Percentiles rank a stretch among this genome's conserved stretches.
Conservation (phyloP, 1,284 basidiomycete genomes). For the Bjerkandera adusta region DNA sequence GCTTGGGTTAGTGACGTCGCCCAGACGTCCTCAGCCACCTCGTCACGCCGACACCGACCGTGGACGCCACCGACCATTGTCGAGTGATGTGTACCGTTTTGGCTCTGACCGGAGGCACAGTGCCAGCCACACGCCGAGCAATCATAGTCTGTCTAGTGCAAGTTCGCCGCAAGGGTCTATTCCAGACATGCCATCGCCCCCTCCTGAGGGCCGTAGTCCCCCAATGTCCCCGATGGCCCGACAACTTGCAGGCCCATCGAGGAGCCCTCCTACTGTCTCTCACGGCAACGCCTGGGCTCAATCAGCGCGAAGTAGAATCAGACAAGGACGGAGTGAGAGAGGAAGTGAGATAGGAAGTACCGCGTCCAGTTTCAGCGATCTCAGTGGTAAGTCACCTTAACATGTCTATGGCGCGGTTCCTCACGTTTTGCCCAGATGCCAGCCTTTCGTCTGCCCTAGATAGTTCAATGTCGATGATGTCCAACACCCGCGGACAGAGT, state of each 20-base stretch:
- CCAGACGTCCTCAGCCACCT: conserved; percentile 22
- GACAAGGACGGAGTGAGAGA: conserved; percentile 22
- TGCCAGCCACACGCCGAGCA: conserved; percentile 28
- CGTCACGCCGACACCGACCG: conserved; percentile 38
- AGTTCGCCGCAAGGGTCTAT: conserved; percentile 74
- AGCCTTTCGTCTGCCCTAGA: conserved; percentile 74
- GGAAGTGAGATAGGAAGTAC: conserved; percentile 60
- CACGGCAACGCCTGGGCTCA: conserved; percentile 45
- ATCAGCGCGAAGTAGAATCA: conserved; percentile 29
- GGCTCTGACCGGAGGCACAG: conserved; percentile 13
- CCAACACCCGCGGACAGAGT: conserved; percentile 54
- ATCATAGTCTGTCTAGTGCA: conserved; percentile 68
- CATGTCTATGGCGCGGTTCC: no score
- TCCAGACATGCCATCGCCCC: conserved; percentile 72
- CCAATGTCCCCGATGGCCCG: conserved; percentile 45
- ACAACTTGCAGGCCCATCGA: conserved; percentile 49
- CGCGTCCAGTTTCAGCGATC: conserved; percentile 79
- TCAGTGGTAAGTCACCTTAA: conserved; percentile 68
- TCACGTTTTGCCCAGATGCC: conserved; percentile 47
- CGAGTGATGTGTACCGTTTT: conserved; percentile 28
- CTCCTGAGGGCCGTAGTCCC: conserved; percentile 41
- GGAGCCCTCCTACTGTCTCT: conserved; percentile 57
- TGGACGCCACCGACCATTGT: conserved; percentile 43
- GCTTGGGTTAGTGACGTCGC: conserved; percentile 64
- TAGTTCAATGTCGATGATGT: conserved; percentile 71